Percentiles rank a stretch among this genome's conserved stretches.
These are phyloP conservation scores for Diaporthe sp. DNA, from an alignment of 2,329 filamentous ascomycete species.

Conservation along the genomic window DNA sequence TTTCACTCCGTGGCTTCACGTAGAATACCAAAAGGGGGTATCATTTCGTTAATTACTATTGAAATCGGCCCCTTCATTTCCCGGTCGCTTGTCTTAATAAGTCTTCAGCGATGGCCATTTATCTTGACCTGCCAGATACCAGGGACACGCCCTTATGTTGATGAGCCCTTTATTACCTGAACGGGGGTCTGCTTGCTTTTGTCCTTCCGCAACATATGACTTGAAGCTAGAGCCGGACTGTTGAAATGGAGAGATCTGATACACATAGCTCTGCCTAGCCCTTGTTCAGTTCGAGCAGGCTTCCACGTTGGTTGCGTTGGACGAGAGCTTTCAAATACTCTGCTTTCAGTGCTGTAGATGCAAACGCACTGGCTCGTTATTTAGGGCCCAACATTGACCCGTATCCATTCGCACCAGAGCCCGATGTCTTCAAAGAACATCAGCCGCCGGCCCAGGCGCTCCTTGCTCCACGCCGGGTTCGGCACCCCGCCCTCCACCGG, in stretches of 20 bases:
- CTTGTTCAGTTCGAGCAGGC: neutral
- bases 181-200: neutral
- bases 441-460: conserved; percentile 61
- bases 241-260: neutral
- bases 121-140: neutral
- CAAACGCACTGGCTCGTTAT: neutral
- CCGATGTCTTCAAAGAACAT: conserved; percentile 67
- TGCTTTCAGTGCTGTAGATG: neutral
- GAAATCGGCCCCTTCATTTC: conserved; percentile 16
- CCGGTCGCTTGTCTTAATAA: neutral
- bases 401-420: conserved; percentile 68
- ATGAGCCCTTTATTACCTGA: neutral
- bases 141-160: neutral
- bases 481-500: conserved; percentile 46
- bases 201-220: neutral
- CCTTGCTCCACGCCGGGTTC: conserved; percentile 47
- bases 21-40: conserved; percentile 14
- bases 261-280: neutral
- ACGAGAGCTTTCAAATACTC: neutral
- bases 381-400: conserved; percentile 50
- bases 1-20: conserved; percentile 3
- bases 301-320: neutral
- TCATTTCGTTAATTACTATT: conserved; percentile 18
- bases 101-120: neutral
- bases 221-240: neutral